Evolutionary conservation across 2,329 filamentous ascomycete genomes (phyloP), one percentile per base, ranked within the genome.

Genomic region (Pseudophaeomoniella oleicola): DNA sequence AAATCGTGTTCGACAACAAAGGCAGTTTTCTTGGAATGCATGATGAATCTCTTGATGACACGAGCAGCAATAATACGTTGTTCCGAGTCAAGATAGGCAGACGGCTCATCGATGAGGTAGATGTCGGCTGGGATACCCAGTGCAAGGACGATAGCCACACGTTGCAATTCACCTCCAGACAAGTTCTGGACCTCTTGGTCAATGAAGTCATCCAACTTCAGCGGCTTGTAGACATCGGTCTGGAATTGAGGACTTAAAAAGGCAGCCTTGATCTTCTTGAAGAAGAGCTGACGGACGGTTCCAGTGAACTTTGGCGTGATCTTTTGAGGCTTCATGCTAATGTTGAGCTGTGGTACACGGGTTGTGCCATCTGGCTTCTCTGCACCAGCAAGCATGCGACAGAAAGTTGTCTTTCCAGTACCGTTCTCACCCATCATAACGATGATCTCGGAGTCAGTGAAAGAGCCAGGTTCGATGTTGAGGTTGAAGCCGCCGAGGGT

Each of bases 341-440:
- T 94, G 66, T 82, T 86, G 87, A 98, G 93, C 48, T 83, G 76
- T 12, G 90, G 90, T 12, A 98, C 73, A 51, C 75, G 75, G 50
- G 74, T 68, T 46, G 69, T 76, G 50, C 73, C 76, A 51, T 98
- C 92, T 5, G 92, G 90, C 65, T 94, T 88, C 50, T 93, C 72
- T 29, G 82, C 84, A 55, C 92, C 92, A 39, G 90, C 90, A 47
- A 98, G 71, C 66, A 98, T 81, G 56, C 81, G 85, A 70, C 88
- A 96, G 72, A 98, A 98, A 4, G 90, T 98, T 2, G 90, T 98
- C 72, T 98, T 94, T 59, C 92, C 92, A 22, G 92, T 98, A 64
- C 90, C 90, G 64, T 98, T 98, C 68, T 96, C 88, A 49, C 90
- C 90, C 90, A 98, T 96, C 85, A 98, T 93, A 61, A 98, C 90